A percentile compares a stretch with the other conserved stretches of the same genome.
Conservation (phyloP, 129 eudicot species). For the Artemisia annua region DNA sequence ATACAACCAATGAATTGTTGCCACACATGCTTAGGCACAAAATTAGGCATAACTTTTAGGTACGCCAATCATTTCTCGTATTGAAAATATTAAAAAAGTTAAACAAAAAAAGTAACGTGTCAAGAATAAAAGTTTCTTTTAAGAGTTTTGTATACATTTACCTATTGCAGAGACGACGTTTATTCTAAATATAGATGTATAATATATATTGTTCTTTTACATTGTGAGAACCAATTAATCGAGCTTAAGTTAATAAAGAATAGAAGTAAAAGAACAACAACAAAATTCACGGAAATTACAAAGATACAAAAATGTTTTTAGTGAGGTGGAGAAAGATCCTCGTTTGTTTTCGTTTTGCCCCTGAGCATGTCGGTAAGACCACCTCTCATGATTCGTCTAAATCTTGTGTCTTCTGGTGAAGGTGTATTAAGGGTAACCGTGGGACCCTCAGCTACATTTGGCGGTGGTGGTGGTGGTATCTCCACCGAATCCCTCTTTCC, state of each 20-base stretch:
- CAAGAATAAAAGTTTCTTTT: too few relatives aligned
- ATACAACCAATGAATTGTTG: too few relatives aligned
- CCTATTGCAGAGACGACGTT: too few relatives aligned
- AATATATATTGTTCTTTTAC: conserved; percentile 9
- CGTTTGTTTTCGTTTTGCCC: conserved; percentile 59
- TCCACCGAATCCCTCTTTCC: conserved; percentile 69
- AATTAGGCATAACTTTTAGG: too few relatives aligned
- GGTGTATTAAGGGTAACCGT: conserved; percentile 30
- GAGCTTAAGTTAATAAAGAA: conserved; percentile 28
- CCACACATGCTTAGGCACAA: too few relatives aligned
- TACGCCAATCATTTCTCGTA: too few relatives aligned
- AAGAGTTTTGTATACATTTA: too few relatives aligned
- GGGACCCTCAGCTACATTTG: conserved; percentile 43
- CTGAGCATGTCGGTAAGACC: conserved; percentile 85
- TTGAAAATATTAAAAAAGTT: too few relatives aligned
- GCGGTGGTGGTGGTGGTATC: conserved; percentile 32
- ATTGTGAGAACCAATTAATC: conserved; percentile 11
- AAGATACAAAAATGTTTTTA: conserved; percentile 15
- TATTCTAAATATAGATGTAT: conserved; percentile 2
- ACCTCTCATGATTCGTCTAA: conserved; percentile 86
- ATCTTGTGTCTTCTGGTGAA: conserved; percentile 82
- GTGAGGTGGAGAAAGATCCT: conserved; percentile 43
- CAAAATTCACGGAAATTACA: conserved; percentile 18
- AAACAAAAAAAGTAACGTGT: too few relatives aligned
- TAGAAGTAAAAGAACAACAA: conserved; percentile 11